phyloP scores from a whole-genome alignment of 345 rosid species.

The Gossypium bickii region DNA sequence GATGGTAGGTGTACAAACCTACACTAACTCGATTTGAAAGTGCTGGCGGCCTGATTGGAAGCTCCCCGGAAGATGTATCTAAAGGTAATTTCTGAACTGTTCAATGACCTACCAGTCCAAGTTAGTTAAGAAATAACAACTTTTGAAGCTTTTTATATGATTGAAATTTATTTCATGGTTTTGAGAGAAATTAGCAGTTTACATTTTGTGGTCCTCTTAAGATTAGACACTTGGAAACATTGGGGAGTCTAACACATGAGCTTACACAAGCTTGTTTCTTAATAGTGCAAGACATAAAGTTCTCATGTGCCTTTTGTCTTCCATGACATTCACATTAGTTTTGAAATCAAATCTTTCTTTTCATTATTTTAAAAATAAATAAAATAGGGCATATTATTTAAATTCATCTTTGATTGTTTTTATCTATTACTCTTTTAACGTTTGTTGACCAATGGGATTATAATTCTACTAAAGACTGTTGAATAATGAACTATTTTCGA shows the following conservation, averaged over 20 bases:
- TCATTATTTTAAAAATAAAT: background rate
- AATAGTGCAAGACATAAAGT: background rate
- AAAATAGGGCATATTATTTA: background rate
- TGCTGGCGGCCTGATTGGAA: constrained; percentile 70
- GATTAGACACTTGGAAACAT: background rate
- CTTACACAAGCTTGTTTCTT: background rate
- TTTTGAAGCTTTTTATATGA: constrained; percentile 3
- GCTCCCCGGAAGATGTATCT: constrained; percentile 70
- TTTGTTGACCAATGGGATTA: background rate
- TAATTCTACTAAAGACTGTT: background rate
- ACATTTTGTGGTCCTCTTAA: background rate
- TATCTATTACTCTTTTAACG: background rate
- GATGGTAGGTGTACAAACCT: constrained; percentile 77
- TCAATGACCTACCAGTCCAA: background rate
- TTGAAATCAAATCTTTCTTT: background rate
- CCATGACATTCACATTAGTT: background rate
- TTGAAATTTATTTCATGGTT: constrained; percentile 5
- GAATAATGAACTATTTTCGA: background rate
- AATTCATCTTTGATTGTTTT: background rate
- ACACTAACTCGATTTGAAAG: constrained; percentile 57
- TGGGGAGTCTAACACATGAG: background rate
- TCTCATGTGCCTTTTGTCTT: constrained; percentile 2
- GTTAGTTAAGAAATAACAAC: background rate
- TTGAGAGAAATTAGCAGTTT: background rate
- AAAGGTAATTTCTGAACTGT: constrained; percentile 48